A percentile compares a stretch with the other conserved stretches of the same genome.
Conservation (phyloP, 2,329 filamentous ascomycete species). For the Colletotrichum echinochloae region DNA sequence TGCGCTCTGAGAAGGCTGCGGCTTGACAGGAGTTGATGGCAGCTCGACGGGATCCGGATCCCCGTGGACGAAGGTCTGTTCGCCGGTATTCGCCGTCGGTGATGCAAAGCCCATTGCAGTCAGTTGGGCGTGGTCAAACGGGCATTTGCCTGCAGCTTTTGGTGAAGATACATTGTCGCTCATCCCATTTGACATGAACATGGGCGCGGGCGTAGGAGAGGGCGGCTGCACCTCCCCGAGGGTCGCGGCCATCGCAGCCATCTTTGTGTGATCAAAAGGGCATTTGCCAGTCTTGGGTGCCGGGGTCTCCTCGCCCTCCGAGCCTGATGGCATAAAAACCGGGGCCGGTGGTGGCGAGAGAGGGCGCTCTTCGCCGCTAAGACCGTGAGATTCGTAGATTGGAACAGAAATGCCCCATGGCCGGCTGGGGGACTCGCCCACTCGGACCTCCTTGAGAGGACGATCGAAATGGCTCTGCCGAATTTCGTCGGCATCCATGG, state of each 20-base stretch:
- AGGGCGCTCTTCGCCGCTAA: constrained; percentile 56
- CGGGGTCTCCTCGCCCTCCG: constrained; percentile 42
- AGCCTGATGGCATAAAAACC: constrained; percentile 60
- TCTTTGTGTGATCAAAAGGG: constrained; percentile 67
- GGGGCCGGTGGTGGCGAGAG: constrained; percentile 70
- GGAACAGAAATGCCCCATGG: constrained; percentile 94
- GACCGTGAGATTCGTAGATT: constrained; percentile 57
- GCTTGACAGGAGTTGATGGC: constrained; percentile 43
- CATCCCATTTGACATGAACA: constrained; percentile 59
- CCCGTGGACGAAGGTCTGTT: constrained; percentile 30
- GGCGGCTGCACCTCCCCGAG: constrained; percentile 49
- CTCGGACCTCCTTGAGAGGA: constrained; percentile 86
- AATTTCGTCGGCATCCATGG: constrained; percentile 61
- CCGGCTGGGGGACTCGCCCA: constrained; percentile 91
- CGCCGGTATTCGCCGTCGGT: constrained; percentile 32
- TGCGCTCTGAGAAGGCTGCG: constrained; percentile 38
- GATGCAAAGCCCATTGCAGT: constrained; percentile 48
- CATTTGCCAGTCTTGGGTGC: constrained; percentile 61
- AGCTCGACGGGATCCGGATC: constrained; percentile 39
- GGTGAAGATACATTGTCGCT: constrained; percentile 40
- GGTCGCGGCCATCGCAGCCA: constrained; percentile 49
- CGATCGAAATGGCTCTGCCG: constrained; percentile 84
- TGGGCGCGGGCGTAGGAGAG: constrained; percentile 69
- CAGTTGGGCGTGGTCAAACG: constrained; percentile 66
- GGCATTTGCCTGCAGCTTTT: constrained; percentile 63